Percentiles rank a stretch among this genome's conserved stretches.
These are phyloP conservation scores for Jaminaea rosea DNA, from an alignment of 1,284 basidiomycete species.

Conservation along the genomic window DNA sequence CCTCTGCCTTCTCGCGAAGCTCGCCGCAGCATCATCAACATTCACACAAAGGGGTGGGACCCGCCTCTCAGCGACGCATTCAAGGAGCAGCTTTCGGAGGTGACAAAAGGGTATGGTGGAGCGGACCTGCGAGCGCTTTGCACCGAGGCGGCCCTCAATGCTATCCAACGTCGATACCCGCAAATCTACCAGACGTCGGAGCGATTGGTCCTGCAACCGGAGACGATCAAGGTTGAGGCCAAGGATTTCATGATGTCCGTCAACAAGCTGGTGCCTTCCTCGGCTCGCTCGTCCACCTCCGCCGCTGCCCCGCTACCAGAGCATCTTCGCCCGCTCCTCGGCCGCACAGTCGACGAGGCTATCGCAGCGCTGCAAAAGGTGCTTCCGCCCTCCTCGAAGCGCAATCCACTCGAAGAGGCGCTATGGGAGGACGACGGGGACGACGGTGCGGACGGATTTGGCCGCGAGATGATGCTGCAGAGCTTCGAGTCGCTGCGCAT, in stretches of 20 bases:
- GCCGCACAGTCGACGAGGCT: conserved; percentile 61
- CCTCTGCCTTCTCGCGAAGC: conserved; percentile 77
- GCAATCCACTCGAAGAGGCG: conserved; percentile 71
- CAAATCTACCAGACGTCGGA: conserved; percentile 93
- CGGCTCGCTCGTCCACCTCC: conserved; percentile 78
- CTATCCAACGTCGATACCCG: conserved; percentile 88
- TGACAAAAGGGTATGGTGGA: conserved; percentile 97
- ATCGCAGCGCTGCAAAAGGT: conserved; percentile 58
- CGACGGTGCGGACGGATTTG: conserved; percentile 45
- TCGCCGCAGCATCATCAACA: conserved; percentile 75
- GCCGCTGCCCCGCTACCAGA: conserved; percentile 72
- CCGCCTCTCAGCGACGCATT: conserved; percentile 65
- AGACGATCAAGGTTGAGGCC: conserved; percentile 73
- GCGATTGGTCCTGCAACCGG: conserved; percentile 72
- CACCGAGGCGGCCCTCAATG: conserved; percentile 92
- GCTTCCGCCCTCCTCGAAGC: conserved; percentile 47
- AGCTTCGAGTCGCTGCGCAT: conserved; percentile 85
- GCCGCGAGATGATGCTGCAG: conserved; percentile 48
- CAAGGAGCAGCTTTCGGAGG: conserved; percentile 65
- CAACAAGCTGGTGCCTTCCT: conserved; percentile 80
- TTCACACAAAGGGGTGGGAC: conserved; percentile 85
- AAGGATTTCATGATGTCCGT: conserved; percentile 96
- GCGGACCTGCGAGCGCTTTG: conserved; percentile 66
- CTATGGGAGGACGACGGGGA: conserved; percentile 61
- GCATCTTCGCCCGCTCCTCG: conserved; percentile 75